Percentiles rank a stretch among this genome's conserved stretches.
Evolutionary conservation across 306 rosid species (phyloP).

Genomic region (Vigna reflexopilosa): DNA sequence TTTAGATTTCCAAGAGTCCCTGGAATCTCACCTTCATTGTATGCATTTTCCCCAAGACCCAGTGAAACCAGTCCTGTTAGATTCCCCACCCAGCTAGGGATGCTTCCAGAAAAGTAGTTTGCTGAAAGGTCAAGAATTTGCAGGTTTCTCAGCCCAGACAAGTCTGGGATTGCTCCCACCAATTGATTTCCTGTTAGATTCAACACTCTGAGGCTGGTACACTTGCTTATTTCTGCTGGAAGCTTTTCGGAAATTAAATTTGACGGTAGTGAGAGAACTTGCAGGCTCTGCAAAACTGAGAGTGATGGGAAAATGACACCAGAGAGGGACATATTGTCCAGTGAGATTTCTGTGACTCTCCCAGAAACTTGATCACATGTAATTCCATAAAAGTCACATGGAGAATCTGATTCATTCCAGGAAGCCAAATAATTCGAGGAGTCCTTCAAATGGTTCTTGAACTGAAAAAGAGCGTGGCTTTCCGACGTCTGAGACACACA

Average conservation of each 20-base stretch:
- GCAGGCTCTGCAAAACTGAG: constrained; percentile 59
- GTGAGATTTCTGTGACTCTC: constrained; percentile 64
- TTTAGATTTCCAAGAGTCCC: constrained; percentile 67
- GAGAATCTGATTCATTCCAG: constrained; percentile 65
- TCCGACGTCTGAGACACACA: constrained; percentile 56
- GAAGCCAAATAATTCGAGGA: constrained; percentile 61
- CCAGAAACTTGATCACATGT: constrained; percentile 61
- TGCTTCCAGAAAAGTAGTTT: constrained; percentile 63
- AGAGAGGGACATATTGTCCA: constrained; percentile 67
- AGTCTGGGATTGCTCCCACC: constrained; percentile 71
- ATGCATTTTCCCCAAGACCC: constrained; percentile 73
- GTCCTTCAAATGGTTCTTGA: constrained; percentile 77
- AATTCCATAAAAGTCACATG: constrained; percentile 76
- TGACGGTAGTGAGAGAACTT: constrained; percentile 61
- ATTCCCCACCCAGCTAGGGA: constrained; percentile 85
- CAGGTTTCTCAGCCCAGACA: constrained; percentile 66
- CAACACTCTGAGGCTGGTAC: constrained; percentile 65
- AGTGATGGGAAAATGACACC: constrained; percentile 74
- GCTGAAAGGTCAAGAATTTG: constrained; percentile 73
- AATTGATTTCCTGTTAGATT: constrained; percentile 67
- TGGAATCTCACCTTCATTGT: constrained; percentile 61
- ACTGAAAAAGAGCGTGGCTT: constrained; percentile 64
- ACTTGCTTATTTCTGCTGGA: constrained; percentile 60
- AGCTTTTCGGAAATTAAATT: constrained; percentile 71
- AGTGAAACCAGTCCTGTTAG: constrained; percentile 57